phyloP scores from a whole-genome alignment of 2,329 filamentous ascomycete species.

The Sporothrix luriei region DNA sequence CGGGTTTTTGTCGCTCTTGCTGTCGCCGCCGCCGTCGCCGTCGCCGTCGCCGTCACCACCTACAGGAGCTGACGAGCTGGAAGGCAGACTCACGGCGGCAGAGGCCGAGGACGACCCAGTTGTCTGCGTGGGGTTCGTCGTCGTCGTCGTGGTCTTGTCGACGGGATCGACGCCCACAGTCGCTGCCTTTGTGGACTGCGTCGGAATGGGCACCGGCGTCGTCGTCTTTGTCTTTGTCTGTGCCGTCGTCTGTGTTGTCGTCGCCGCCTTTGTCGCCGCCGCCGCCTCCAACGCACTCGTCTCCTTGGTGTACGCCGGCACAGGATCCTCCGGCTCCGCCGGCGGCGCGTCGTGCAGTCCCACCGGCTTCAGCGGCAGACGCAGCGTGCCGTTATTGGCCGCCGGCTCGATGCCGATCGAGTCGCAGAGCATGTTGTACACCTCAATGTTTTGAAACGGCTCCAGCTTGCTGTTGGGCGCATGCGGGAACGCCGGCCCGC shows the following conservation, averaged over 20 bases:
- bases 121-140: slow-evolving; percentile 19
- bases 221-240: slow-evolving; percentile 32
- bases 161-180: slow-evolving; percentile 29
- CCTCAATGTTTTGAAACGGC: slow-evolving; percentile 87
- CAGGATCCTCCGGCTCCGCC: slow-evolving; percentile 58
- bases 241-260: not conserved
- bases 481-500: slow-evolving; percentile 90
- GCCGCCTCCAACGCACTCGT: not conserved
- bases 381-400: slow-evolving; percentile 85
- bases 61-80: slow-evolving; percentile 29
- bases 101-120: not conserved
- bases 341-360: slow-evolving; percentile 62
- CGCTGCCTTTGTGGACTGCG: slow-evolving; percentile 22
- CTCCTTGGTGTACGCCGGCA: slow-evolving; percentile 39
- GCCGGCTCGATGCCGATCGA: slow-evolving; percentile 72
- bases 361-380: slow-evolving; percentile 66
- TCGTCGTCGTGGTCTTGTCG: slow-evolving; percentile 24
- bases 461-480: slow-evolving; percentile 76
- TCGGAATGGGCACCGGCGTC: not conserved
- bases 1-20: slow-evolving; percentile 37
- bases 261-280: slow-evolving; percentile 33
- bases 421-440: slow-evolving; percentile 94
- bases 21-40: slow-evolving; percentile 33
- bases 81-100: slow-evolving; percentile 11
- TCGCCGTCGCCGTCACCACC: slow-evolving; percentile 32